Percentiles rank a stretch among this genome's conserved stretches.
phyloP scores from a whole-genome alignment of 371 early-diverging fungal genomes.

The Mucor lusitanicus region DNA sequence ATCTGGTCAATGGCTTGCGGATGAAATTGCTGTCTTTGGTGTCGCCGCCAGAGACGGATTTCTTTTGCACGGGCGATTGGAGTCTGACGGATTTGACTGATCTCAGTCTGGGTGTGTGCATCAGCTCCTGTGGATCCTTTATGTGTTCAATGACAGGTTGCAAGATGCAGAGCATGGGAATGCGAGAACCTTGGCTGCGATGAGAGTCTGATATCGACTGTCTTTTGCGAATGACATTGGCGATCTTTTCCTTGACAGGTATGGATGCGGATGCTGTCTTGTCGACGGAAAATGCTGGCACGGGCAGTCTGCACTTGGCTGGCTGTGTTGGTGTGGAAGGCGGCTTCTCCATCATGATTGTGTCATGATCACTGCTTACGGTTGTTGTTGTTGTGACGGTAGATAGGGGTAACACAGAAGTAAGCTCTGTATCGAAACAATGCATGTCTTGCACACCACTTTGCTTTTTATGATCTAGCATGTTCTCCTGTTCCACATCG shows the following conservation, averaged over 20 bases:
- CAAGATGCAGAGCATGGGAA: constrained; percentile 40
- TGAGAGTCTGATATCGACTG: constrained; percentile 36
- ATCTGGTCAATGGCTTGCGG: constrained; percentile 20
- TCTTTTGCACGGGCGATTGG: neutral
- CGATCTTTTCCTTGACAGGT: constrained; percentile 38
- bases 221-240: constrained; percentile 37
- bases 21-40: neutral
- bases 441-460: constrained; percentile 24
- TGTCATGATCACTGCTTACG: neutral
- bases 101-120: neutral
- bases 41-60: neutral
- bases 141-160: constrained; percentile 17
- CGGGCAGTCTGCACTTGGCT: constrained; percentile 39
- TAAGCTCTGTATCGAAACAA: constrained; percentile 23
- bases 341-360: neutral
- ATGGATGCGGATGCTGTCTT: constrained; percentile 23
- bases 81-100: constrained; percentile 6
- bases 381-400: neutral
- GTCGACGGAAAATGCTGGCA: constrained; percentile 37
- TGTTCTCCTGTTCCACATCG: constrained; percentile 23
- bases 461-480: constrained; percentile 24
- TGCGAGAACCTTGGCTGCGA: constrained; percentile 46
- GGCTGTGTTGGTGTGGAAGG: neutral
- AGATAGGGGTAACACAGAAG: constrained; percentile 8
- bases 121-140: neutral